These are phyloP conservation scores for Plasmodium gaboni DNA, from an alignment of 169 alveolate genomes.

Conservation along the genomic window DNA sequence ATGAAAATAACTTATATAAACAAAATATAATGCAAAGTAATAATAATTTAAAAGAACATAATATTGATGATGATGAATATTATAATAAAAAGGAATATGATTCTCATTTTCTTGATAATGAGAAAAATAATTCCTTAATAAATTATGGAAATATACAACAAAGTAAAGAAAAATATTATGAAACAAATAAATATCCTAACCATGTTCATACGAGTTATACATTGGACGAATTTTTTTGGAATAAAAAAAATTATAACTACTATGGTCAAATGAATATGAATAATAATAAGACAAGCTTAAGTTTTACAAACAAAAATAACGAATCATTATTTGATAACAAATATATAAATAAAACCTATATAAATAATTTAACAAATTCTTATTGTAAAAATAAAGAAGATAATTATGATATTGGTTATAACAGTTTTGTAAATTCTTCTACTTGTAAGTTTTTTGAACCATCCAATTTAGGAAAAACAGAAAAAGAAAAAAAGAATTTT, in stretches of 20 bases:
- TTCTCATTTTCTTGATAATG: conserved; percentile 18
- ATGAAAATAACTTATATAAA: conserved; percentile 2
- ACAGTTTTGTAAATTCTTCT: conserved; percentile 6
- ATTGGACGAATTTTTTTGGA: not conserved
- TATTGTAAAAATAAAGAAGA: conserved; percentile 30
- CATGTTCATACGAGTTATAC: not conserved
- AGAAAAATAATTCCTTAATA: conserved; percentile 25
- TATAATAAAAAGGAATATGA: conserved; percentile 7
- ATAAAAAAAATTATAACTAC: conserved; percentile 19
- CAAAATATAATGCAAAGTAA: too few species aligned
- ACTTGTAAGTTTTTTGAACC: conserved; percentile 5
- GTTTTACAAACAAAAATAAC: conserved; percentile 10
- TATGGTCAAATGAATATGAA: conserved; percentile 8
- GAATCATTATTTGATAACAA: conserved; percentile 11
- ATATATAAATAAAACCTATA: conserved; percentile 23
- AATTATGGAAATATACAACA: conserved; percentile 8
- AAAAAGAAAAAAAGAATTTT: conserved; percentile 41
- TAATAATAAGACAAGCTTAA: not conserved
- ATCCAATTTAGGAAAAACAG: conserved; percentile 2
- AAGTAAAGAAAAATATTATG: not conserved
- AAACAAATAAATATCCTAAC: conserved; percentile 18
- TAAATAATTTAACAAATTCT: conserved; percentile 8
- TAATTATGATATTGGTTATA: conserved; percentile 21
- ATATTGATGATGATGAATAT: conserved; percentile 6
- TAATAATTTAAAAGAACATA: conserved; percentile 23